Conservation (phyloP, 2,329 filamentous ascomycete genomes). For the Nothomitra cinnamomea region DNA sequence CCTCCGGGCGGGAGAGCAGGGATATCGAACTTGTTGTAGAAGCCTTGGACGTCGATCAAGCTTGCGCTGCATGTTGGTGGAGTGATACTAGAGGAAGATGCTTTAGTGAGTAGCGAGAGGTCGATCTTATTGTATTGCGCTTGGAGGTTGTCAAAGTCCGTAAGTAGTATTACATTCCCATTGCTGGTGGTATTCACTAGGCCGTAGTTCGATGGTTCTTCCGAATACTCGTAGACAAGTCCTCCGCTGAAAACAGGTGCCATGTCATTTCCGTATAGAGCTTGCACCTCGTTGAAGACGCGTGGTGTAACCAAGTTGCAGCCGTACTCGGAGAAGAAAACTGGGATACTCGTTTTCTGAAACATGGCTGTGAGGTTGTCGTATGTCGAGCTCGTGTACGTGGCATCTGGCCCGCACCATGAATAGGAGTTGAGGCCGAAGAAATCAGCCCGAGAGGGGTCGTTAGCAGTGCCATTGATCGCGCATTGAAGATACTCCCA, state of each 20-base stretch:
- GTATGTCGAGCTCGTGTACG: slow-evolving; percentile 36
- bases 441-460: slow-evolving; percentile 41
- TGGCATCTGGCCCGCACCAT: slow-evolving; percentile 43
- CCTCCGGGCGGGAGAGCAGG: slow-evolving; percentile 51
- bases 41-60: slow-evolving; percentile 48
- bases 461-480: slow-evolving; percentile 25
- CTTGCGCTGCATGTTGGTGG: slow-evolving; percentile 46
- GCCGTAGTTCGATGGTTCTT: slow-evolving; percentile 30
- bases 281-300: slow-evolving; percentile 41
- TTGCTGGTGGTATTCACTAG: slow-evolving; percentile 45
- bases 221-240: slow-evolving; percentile 32
- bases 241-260: slow-evolving; percentile 40
- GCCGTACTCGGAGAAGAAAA: slow-evolving; percentile 52
- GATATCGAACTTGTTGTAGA: slow-evolving; percentile 66
- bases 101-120: slow-evolving; percentile 45
- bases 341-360: slow-evolving; percentile 37
- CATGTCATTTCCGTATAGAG: slow-evolving; percentile 44
- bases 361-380: slow-evolving; percentile 41
- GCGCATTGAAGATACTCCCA: slow-evolving; percentile 44
- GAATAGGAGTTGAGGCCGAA: slow-evolving; percentile 52
- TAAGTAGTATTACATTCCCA: slow-evolving; percentile 38
- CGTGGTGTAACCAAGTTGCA: slow-evolving; percentile 42
- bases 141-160: slow-evolving; percentile 59
- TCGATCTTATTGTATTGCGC: slow-evolving; percentile 60
- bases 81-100: slow-evolving; percentile 38